A percentile compares a stretch with the other conserved stretches of the same genome.
These are phyloP conservation scores for Amaranthus cruentus DNA, from an alignment of 148 eudicot genomes.

Conservation along the genomic window DNA sequence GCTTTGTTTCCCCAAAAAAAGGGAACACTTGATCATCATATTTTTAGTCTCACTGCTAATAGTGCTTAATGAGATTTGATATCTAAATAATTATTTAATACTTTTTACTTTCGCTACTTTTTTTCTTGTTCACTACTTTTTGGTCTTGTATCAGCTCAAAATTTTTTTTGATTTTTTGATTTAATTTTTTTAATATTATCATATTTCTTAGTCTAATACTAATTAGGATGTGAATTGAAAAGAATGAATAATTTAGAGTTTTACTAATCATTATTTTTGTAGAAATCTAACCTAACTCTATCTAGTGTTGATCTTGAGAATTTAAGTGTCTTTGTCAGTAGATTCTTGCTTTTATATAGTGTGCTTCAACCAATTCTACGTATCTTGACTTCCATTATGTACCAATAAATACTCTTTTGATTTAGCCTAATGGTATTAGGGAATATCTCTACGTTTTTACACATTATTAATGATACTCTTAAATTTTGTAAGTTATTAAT, in stretches of 20 bases:
- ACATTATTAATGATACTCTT: neutral
- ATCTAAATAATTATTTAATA: neutral
- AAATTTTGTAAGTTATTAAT: neutral
- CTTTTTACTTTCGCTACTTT: slow-evolving; percentile 22
- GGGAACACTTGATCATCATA: slow-evolving; percentile 22
- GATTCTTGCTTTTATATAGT: neutral
- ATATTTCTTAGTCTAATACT: slow-evolving; percentile 9
- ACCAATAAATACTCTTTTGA: neutral
- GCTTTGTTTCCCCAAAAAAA: slow-evolving; percentile 20
- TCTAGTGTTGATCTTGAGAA: slow-evolving; percentile 3
- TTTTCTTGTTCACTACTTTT: slow-evolving; percentile 19
- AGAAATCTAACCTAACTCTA: slow-evolving; percentile 7
- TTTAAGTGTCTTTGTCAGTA: neutral
- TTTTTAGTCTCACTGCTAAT: slow-evolving; percentile 11
- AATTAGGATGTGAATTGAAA: slow-evolving; percentile 15
- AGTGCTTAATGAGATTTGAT: slow-evolving; percentile 21
- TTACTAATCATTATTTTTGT: neutral
- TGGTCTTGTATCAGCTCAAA: slow-evolving; percentile 5
- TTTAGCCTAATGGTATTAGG: neutral
- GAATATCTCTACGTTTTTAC: neutral
- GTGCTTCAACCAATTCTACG: neutral
- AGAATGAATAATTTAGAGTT: neutral
- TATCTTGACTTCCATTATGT: neutral
- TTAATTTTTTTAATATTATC: slow-evolving; percentile 5
- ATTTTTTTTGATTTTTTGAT: slow-evolving; percentile 6